These are phyloP conservation scores for Fusarium concolor DNA, from an alignment of 2,329 filamentous ascomycete species.

Conservation along the genomic window DNA sequence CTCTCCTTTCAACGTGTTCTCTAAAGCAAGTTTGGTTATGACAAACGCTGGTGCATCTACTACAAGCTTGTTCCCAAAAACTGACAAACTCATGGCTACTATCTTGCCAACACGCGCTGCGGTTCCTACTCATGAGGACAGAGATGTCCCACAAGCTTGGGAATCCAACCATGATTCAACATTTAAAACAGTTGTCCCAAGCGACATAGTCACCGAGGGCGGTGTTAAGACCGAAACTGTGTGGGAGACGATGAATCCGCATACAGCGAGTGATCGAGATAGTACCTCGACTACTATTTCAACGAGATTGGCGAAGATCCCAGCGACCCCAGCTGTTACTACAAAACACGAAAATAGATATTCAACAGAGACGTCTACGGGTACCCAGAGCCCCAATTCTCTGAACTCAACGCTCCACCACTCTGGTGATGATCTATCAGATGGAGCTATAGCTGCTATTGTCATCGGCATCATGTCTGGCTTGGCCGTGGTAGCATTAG, in stretches of 20 bases:
- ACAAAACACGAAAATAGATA: conserved; percentile 1
- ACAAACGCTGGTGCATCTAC: conserved; percentile 4
- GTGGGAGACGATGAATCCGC: conserved; percentile 31
- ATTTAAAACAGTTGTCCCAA: conserved; percentile 17
- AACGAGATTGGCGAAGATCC: background rate
- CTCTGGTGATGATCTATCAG: conserved; percentile 8
- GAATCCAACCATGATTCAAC: conserved; percentile 8
- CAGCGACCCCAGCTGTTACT: background rate
- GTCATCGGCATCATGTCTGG: conserved; percentile 26
- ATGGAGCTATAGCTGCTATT: conserved; percentile 37
- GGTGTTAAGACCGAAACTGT: conserved; percentile 19
- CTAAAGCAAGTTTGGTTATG: conserved; percentile 18
- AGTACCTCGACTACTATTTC: conserved; percentile 5
- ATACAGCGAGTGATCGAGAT: background rate
- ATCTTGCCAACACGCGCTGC: conserved; percentile 13
- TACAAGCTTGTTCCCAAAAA: conserved; percentile 14
- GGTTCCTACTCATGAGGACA: conserved; percentile 10
- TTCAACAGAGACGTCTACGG: background rate
- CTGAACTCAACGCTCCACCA: background rate
- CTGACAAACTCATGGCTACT: conserved; percentile 31
- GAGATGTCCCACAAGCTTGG: conserved; percentile 17
- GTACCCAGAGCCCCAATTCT: background rate
- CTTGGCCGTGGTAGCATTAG: background rate
- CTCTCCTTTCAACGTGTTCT: conserved; percentile 8
- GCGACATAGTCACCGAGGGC: conserved; percentile 6